Percentiles rank a stretch among this genome's conserved stretches.
These are phyloP conservation scores for Calonectria naviculata DNA, from an alignment of 2,329 filamentous ascomycete species.

Conservation along the genomic window DNA sequence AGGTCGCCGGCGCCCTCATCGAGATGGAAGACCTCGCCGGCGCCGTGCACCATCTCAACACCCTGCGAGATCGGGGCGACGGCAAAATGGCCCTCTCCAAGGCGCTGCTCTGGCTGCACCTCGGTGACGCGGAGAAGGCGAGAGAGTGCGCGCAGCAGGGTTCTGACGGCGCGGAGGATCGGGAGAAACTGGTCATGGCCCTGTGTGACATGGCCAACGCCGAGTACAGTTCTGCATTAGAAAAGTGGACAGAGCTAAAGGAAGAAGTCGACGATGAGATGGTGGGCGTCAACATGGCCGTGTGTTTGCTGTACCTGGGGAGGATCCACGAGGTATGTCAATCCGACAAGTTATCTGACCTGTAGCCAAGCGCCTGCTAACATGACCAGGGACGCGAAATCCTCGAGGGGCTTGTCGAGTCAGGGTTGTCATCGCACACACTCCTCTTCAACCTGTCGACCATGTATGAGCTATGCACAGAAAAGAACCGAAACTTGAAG, in stretches of 20 bases:
- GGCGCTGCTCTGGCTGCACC: slow-evolving; percentile 79
- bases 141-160: slow-evolving; percentile 59
- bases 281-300: slow-evolving; percentile 83
- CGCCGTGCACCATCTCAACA: slow-evolving; percentile 78
- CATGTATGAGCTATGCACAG: slow-evolving; percentile 91
- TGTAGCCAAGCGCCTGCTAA: slow-evolving; percentile 21
- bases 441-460: slow-evolving; percentile 91
- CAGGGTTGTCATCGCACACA: slow-evolving; percentile 77
- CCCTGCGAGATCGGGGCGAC: slow-evolving; percentile 57
- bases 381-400: slow-evolving; percentile 67
- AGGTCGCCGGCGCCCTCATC: slow-evolving; percentile 74
- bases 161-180: slow-evolving; percentile 44
- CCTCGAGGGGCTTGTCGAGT: slow-evolving; percentile 73
- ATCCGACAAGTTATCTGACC: background rate
- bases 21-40: slow-evolving; percentile 91
- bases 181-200: slow-evolving; percentile 68
- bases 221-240: slow-evolving; percentile 72
- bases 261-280: slow-evolving; percentile 69
- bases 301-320: slow-evolving; percentile 86
- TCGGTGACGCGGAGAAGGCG: slow-evolving; percentile 81
- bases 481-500: slow-evolving; percentile 79
- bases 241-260: slow-evolving; percentile 67
- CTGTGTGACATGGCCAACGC: slow-evolving; percentile 84
- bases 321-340: slow-evolving; percentile 74
- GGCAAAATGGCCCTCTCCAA: slow-evolving; percentile 59